Base-by-base conservation (phyloP, 2,329 filamentous ascomycete genomes). In the Fusarium bulbicola region DNA sequence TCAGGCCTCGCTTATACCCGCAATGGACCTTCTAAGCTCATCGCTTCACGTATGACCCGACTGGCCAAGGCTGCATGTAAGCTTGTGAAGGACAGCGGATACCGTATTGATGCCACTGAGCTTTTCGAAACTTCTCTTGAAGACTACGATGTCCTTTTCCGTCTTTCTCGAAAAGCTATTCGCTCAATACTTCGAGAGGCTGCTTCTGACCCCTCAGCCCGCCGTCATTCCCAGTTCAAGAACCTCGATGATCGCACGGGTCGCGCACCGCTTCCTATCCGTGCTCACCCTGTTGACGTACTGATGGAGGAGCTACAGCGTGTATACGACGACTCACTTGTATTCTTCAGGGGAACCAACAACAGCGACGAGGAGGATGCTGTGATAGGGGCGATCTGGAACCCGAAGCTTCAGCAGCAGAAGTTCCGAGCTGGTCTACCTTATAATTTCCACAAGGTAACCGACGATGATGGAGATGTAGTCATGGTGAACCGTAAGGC, bases 81-180 rank as follows among this genome's bases (percentile, higher is more conserved):
- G 58, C 80, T 92, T 16, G 83, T 93, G 59, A 84, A 84, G 49
- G 84, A 87, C 13, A 79, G 88, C 39, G 87, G 86, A 32, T 78
- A 88, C 32, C 81, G 83, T 18, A 81, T 94, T 59, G 84, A 91
- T 53, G 76, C 80, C 6, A 43, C 74, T 6, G 66, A 74, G 32
- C 86, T 98, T 14, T 98, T 98, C 83, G 85, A 88, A n/a, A 86
- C 92, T 7, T 89, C 92, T 0, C 85, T 94, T 11, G 82, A 82
- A 15, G 95, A 97, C 73, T 99, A 95, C 81, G 94, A 98, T 80
- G 92, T 98, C 72, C 84, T 95, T n/a, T 85, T 99, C 61, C 89
- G 92, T 78, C 84, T 98, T 26, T 88, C 89, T 21, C 74, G 86
- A 37, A 90, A 88, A 73, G 84, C 84, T 56, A 79, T 88, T 49